phyloP scores from a whole-genome alignment of 106 monocot species.

The Dendrobium huoshanense region DNA sequence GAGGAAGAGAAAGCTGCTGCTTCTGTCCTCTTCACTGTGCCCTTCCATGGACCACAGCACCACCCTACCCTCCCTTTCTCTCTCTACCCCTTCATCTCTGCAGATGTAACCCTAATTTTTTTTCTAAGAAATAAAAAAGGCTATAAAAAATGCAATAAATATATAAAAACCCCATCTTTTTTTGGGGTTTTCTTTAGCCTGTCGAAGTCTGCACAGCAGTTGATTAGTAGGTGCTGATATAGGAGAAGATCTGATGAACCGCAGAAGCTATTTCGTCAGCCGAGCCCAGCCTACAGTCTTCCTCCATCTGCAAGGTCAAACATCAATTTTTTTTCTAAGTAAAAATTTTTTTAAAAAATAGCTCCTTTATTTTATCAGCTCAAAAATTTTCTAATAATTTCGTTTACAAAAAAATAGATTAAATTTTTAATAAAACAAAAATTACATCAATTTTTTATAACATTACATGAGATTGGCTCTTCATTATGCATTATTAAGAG shows the following conservation, averaged over 20 bases:
- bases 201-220: background rate
- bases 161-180: background rate
- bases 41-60: background rate
- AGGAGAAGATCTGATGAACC: slow-evolving; percentile 70
- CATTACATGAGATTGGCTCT: too few relatives aligned
- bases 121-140: background rate
- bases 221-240: background rate
- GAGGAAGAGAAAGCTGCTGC: background rate
- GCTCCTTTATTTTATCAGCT: background rate
- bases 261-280: slow-evolving; percentile 85
- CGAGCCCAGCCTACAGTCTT: slow-evolving; percentile 60
- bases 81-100: background rate
- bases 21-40: background rate
- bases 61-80: background rate
- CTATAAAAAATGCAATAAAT: background rate
- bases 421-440: background rate
- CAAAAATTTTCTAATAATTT: too few relatives aligned
- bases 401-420: background rate
- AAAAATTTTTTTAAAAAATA: background rate
- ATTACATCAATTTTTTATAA: background rate
- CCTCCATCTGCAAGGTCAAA: slow-evolving; percentile 47
- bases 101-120: background rate
- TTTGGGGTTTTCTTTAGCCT: background rate
- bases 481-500: too few relatives aligned
- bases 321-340: background rate